These are phyloP conservation scores for Xylaria intraflava DNA, from an alignment of 495 filamentous ascomycete genomes.

Conservation along the genomic window DNA sequence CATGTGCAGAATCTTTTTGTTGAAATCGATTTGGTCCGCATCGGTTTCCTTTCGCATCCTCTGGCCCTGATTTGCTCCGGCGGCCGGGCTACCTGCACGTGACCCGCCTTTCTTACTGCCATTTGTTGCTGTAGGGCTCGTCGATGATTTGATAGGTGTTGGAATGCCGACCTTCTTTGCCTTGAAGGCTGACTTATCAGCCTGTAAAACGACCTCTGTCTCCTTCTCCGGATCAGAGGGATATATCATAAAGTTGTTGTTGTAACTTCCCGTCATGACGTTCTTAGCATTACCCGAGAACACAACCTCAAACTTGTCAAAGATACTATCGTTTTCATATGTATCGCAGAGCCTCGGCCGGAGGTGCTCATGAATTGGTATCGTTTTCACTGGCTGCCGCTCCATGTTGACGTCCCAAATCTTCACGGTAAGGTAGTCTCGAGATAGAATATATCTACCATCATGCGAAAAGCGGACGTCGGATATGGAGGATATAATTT, in stretches of 20 bases:
- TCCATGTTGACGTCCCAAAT: constrained; percentile 99
- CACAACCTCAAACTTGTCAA: constrained; percentile 99
- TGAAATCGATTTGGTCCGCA: constrained; percentile 99
- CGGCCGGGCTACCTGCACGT: constrained; percentile 83
- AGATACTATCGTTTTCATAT: constrained; percentile 98
- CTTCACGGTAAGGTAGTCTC: constrained; percentile 97
- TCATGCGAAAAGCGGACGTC: constrained; percentile 96
- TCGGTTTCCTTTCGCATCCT: constrained; percentile 99
- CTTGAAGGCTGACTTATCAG: constrained; percentile 98
- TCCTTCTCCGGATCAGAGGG: constrained; percentile 92
- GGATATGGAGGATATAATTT: constrained; percentile 98
- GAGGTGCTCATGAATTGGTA: constrained; percentile 96
- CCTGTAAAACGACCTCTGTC: constrained; percentile 93
- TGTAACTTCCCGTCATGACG: constrained; percentile 99
- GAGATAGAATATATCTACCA: constrained; percentile 92
- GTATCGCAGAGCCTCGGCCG: constrained; percentile 93
- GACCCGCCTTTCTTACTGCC: constrained; percentile 78
- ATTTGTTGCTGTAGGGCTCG: constrained; percentile 60
- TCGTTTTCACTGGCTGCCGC: constrained; percentile 91
- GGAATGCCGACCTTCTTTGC: constrained; percentile 98
- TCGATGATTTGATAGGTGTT: constrained; percentile 83
- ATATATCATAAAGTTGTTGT: constrained; percentile 99
- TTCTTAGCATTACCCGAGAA: constrained; percentile 98
- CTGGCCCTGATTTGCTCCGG: constrained; percentile 71
- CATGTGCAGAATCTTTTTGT: constrained; percentile 99